Evolutionary conservation across 1,284 basidiomycete genomes (phyloP), one percentile per base, ranked within the genome.

Genomic region (Naganishia sp.): DNA sequence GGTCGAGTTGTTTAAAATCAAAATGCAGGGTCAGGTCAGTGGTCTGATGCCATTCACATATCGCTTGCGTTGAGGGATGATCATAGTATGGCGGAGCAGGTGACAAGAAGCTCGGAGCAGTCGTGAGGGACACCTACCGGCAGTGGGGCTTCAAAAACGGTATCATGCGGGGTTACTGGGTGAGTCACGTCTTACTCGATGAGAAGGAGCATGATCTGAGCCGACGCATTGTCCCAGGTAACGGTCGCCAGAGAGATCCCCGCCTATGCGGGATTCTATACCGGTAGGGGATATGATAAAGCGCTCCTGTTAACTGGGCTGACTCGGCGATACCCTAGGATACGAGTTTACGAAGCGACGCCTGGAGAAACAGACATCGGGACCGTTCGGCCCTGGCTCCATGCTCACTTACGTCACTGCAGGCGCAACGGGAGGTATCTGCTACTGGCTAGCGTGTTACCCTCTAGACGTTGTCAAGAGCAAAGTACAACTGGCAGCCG

Each of bases 81-180:
- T 55, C 48, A 0, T 73, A 80, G 66, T 78, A 78, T 59, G 78
- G 76, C 16, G 84, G 82, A 2, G 82, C 85, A 11, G 82, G 84
- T 6, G 92, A 94, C 75, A 90, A 94, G 80, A 84, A 86, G 50
- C 83, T 96, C 39, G 81, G 87, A 39, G 83, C 81, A 2, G 84
- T 96, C 4, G 86, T 86, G 6, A 82, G 79, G 21, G 90, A 94
- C 72, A 91, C 94, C 86, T 95, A 92, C 88, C 77, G 75, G 36
- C 80, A 90, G 65, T 92, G 88, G 83, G 94, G 95, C 0, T 87
- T 97, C 70, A 81, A 86, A 50, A 84, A 86, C 67, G 95, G 95
- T 9, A 85, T 98, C 61, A 96, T 98, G 94, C 83, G 95, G 42
- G 95, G 95, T 0, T 98, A 94, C 77, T 96, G 94, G 92, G 92